Evolutionary conservation across 1,284 basidiomycete genomes (phyloP).

Genomic region (Puccinia triticina): DNA sequence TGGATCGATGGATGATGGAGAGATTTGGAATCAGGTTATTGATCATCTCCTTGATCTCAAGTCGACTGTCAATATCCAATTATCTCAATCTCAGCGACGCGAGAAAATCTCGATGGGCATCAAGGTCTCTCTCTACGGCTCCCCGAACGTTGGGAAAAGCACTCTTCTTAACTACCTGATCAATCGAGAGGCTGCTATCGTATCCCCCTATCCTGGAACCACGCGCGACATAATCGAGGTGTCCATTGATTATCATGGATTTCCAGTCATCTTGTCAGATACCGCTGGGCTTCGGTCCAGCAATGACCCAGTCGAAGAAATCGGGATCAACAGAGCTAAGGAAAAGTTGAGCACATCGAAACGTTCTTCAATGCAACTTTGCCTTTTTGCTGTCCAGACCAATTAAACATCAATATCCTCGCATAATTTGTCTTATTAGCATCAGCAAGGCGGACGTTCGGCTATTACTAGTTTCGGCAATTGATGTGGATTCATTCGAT

Average conservation of each 20-base stretch:
- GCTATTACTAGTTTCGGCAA: slow-evolving; percentile 31
- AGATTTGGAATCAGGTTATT: slow-evolving; percentile 66
- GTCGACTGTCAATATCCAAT: slow-evolving; percentile 63
- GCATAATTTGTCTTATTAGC: not conserved
- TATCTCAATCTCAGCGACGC: slow-evolving; percentile 72
- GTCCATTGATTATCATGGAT: slow-evolving; percentile 78
- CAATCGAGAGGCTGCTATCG: slow-evolving; percentile 82
- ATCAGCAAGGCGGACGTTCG: slow-evolving; percentile 29
- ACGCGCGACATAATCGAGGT: slow-evolving; percentile 82
- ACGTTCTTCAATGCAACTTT: not conserved
- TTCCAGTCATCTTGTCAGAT: slow-evolving; percentile 77
- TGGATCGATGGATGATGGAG: slow-evolving; percentile 75
- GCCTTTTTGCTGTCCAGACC: too few species aligned
- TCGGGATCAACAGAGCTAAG: slow-evolving; percentile 75
- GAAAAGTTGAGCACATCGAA: slow-evolving; percentile 65
- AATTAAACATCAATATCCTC: not conserved
- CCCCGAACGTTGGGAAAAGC: slow-evolving; percentile 86
- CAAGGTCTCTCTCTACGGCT: slow-evolving; percentile 80
- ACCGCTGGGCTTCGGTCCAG: slow-evolving; percentile 80
- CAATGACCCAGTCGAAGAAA: slow-evolving; percentile 74
- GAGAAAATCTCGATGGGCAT: slow-evolving; percentile 82
- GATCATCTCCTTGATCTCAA: slow-evolving; percentile 7
- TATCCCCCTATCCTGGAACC: slow-evolving; percentile 80
- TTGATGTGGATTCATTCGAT: not conserved
- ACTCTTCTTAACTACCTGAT: slow-evolving; percentile 79